Evolutionary conservation across 306 rosid genomes (phyloP).

Genomic region (Cucumis cinereus): DNA sequence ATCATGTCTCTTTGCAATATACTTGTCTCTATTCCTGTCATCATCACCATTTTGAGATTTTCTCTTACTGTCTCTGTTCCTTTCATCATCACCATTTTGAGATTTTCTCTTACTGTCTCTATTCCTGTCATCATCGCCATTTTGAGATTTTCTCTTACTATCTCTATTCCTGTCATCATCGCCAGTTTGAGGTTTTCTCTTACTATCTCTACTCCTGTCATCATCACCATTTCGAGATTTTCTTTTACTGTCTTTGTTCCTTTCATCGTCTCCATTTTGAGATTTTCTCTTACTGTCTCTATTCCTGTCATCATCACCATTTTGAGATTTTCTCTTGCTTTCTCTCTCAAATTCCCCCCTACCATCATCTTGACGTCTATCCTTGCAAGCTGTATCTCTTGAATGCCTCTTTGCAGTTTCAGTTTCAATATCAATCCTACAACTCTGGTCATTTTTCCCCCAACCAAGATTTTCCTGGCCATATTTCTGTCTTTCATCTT

Average conservation of each 20-base stretch:
- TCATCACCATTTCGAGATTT: too few species aligned
- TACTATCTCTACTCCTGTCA: too few species aligned
- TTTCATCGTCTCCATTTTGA: too few species aligned
- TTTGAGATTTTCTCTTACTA: too few species aligned
- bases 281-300: too few species aligned
- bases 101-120: too few species aligned
- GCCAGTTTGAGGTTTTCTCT: too few species aligned
- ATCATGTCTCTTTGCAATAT: constrained; percentile 36
- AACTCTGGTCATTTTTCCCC: constrained; percentile 11
- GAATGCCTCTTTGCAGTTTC: constrained; percentile 40
- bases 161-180: too few species aligned
- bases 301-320: constrained; percentile 34
- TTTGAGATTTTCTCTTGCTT: constrained; percentile 7
- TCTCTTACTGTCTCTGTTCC: constrained; percentile 17
- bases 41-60: constrained; percentile 31
- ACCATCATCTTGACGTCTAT: constrained; percentile 26
- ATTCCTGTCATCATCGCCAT: too few species aligned
- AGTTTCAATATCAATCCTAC: constrained; percentile 21
- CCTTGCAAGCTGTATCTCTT: constrained; percentile 31
- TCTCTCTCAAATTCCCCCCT: constrained; percentile 43
- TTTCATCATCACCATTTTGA: too few species aligned
- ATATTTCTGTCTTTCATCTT: constrained; percentile 12
- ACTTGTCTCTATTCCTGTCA: constrained; percentile 28
- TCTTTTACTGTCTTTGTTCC: too few species aligned
- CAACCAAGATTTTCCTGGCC: constrained; percentile 9